Evolutionary conservation across 2,329 filamentous ascomycete species (phyloP).

Genomic region (Neonectria neomacrospora): DNA sequence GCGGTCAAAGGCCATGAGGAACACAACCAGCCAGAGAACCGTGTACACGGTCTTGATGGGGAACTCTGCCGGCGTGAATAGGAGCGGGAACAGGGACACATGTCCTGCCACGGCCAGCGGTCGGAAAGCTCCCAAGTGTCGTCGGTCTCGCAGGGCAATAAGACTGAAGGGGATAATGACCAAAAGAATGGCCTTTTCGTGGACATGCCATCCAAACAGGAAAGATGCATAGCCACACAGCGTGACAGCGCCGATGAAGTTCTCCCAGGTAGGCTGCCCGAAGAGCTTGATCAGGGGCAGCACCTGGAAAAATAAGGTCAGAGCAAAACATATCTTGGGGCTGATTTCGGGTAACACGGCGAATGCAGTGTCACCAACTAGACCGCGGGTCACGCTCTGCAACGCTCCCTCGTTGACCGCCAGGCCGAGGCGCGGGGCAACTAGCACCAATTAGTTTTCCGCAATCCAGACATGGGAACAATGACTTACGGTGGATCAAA

Average conservation of each 20-base stretch:
- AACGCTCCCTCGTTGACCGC: slow-evolving; percentile 78
- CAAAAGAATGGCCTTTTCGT: slow-evolving; percentile 95
- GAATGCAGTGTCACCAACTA: slow-evolving; percentile 94
- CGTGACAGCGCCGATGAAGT: slow-evolving; percentile 88
- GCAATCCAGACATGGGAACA: too few species aligned
- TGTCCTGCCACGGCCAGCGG: slow-evolving; percentile 93
- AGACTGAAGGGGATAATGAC: slow-evolving; percentile 96
- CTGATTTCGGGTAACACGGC: slow-evolving; percentile 90
- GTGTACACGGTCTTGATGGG: slow-evolving; percentile 95
- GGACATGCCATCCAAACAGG: slow-evolving; percentile 97
- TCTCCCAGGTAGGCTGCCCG: slow-evolving; percentile 82
- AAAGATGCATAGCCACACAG: slow-evolving; percentile 97
- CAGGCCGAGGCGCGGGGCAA: slow-evolving; percentile 84
- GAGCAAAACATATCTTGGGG: slow-evolving; percentile 79
- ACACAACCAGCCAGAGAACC: slow-evolving; percentile 87
- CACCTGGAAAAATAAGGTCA: slow-evolving; percentile 85
- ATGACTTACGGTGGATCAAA: slow-evolving; percentile 77
- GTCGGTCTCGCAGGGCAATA: slow-evolving; percentile 87
- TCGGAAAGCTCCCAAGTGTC: slow-evolving; percentile 90
- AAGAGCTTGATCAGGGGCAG: slow-evolving; percentile 87
- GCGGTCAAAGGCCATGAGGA: slow-evolving; percentile 86
- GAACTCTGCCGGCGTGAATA: slow-evolving; percentile 93
- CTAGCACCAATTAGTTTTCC: slow-evolving; percentile 54
- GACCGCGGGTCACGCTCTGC: slow-evolving; percentile 88
- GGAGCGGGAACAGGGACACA: slow-evolving; percentile 91